Conservation (phyloP, 768 basidiomycete genomes). For the Leccinum subtestaceum region DNA sequence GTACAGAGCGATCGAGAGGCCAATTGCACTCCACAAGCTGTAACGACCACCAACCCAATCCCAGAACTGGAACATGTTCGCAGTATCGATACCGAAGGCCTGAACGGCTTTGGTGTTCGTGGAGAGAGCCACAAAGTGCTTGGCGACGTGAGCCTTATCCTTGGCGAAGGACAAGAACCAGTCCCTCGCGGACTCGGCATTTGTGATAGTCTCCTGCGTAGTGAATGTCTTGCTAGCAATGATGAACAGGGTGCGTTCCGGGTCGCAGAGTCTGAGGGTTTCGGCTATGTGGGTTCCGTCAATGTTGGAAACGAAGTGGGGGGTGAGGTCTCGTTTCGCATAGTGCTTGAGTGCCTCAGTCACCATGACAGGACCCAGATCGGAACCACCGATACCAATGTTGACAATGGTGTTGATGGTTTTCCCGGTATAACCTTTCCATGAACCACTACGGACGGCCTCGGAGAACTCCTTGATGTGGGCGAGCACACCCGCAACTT, state of each 20-base stretch:
- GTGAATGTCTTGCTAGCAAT: conserved; percentile 99
- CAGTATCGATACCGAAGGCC: conserved; percentile 83
- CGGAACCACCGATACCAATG: conserved; percentile 98
- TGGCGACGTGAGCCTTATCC: conserved; percentile 90
- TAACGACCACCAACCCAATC: conserved; percentile 99
- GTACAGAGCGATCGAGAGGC: conserved; percentile 87
- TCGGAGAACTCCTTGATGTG: conserved; percentile 94
- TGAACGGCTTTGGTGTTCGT: conserved; percentile 95
- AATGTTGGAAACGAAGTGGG: conserved; percentile 94
- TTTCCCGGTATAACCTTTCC: conserved; percentile 99
- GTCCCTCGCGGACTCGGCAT: conserved; percentile 87
- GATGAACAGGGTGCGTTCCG: conserved; percentile 94
- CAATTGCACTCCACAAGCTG: conserved; percentile 98
- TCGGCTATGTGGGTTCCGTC: conserved; percentile 97
- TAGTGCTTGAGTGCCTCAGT: conserved; percentile 96
- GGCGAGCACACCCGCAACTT: conserved; percentile 78
- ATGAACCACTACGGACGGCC: conserved; percentile 76
- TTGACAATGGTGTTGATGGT: conserved; percentile 93
- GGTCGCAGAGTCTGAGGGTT: conserved; percentile 73
- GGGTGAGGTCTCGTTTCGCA: conserved; percentile 81
- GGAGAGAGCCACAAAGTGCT: conserved; percentile 97
- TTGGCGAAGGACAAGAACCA: conserved; percentile 90
- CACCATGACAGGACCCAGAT: conserved; percentile 98
- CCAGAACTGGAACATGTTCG: conserved; percentile 99
- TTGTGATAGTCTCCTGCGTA: conserved; percentile 99